Evolutionary conservation across 1,284 basidiomycete species (phyloP).

Genomic region (Rhodotorula glutinis): DNA sequence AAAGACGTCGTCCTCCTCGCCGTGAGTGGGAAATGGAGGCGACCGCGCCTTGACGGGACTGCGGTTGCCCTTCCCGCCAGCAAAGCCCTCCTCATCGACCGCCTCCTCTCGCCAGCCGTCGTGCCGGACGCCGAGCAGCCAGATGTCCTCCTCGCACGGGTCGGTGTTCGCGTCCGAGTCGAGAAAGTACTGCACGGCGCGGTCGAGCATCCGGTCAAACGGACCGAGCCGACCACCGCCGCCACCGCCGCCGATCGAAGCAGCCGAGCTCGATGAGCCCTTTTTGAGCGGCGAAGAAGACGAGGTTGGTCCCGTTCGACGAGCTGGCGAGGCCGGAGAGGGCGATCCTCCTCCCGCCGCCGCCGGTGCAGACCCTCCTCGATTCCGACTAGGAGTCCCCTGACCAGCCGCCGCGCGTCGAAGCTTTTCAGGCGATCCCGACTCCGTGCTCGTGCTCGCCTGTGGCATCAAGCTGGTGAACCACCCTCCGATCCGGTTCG

Average conservation of each 20-base stretch:
- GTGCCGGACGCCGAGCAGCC: constrained; percentile 42
- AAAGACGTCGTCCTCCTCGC: neutral
- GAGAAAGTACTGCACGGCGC: constrained; percentile 42
- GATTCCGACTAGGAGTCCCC: too few relatives aligned
- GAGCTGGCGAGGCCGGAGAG: neutral
- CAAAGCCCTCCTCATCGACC: neutral
- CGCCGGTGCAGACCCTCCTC: neutral
- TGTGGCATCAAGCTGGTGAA: constrained; percentile 31
- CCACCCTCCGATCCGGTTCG: constrained; percentile 33
- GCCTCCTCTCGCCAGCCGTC: constrained; percentile 4
- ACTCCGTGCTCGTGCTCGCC: neutral
- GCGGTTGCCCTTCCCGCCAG: constrained; percentile 2
- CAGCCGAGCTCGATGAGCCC: neutral
- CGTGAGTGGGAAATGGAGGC: neutral
- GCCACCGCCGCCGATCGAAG: too few relatives aligned
- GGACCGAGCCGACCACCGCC: constrained; percentile 19
- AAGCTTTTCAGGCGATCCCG: too few relatives aligned
- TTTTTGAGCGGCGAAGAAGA: constrained; percentile 18
- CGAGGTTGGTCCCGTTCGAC: neutral
- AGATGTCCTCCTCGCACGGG: constrained; percentile 41
- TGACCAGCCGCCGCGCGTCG: too few relatives aligned
- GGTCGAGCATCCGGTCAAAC: constrained; percentile 42
- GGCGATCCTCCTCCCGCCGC: neutral
- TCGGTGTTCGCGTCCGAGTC: constrained; percentile 41
- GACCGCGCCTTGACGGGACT: constrained; percentile 15